Evolutionary conservation across 768 basidiomycete species (phyloP), one percentile per base, ranked within the genome.

Genomic region (Thelephora ganbajun): DNA sequence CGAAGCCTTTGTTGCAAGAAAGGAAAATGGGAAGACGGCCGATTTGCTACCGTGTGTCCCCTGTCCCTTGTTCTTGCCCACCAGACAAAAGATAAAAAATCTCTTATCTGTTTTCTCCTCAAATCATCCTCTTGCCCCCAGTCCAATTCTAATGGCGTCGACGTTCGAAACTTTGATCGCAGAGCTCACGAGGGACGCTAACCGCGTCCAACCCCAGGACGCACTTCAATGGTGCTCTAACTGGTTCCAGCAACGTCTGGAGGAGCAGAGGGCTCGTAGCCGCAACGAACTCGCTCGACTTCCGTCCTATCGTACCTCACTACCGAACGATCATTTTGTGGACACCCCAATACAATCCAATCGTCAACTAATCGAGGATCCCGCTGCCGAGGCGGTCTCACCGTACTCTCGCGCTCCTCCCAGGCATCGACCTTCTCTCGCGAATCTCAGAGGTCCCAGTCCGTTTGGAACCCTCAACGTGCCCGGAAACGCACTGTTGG

Each of bases 201-300:
- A 85, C 37, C 82, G 86, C 53, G 87, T 78, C 3, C 87, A 91
- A 61, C 92, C 94, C 18, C 80, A 77, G 56, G 94, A 98, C 59
- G 78, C 83, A 3, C 80, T 96, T 42, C 94, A 97, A 65, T 91
- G 84, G 64, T 88, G 84, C 57, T 80, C 93, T 43, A 90, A 81
- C 57, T 98, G 92, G 92, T 97, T 98, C 66, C 86, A 92, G 61
- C 73, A 75, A 51, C 77, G 87, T 48, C 71, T 93, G 44, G 84
- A 90, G 53, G 85, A 90, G 59, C 90, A 93, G 59, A 74, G 90
- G 48, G 72, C 76, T 39, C 75, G 82, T 52, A 77, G 75, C 19
- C 73, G 88, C 53, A 79, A 86, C 66, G 62, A 73, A 33, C 71
- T 83, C 22, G 62, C 74, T 1, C 74, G 71, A 44, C 74, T 74